Conservation (phyloP, 306 rosid genomes). For the Begonia fuchsioides region DNA sequence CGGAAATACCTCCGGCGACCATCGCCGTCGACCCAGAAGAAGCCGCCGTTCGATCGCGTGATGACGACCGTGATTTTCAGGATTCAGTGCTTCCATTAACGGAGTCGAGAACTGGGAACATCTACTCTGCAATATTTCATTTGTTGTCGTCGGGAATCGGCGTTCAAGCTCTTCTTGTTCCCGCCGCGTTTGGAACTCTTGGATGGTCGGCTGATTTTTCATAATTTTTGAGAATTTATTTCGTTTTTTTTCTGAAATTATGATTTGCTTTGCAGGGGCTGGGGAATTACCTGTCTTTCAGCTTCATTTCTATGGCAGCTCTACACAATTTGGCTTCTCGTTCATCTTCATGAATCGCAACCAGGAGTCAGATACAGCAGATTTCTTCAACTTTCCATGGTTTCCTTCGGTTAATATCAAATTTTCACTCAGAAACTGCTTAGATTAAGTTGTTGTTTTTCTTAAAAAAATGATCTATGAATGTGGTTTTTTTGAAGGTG, state of each 20-base stretch:
- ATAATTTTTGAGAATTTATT: background rate
- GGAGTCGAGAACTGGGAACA: conserved; percentile 47
- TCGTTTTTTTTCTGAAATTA: no score
- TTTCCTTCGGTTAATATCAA: conserved; percentile 45
- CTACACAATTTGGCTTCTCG: conserved; percentile 55
- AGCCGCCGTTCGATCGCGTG: no score
- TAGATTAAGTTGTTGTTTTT: background rate
- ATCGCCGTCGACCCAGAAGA: background rate
- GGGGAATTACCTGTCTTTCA: conserved; percentile 39
- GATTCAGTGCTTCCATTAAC: conserved; percentile 88
- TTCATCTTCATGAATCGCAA: conserved; percentile 58
- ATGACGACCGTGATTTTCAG: conserved; percentile 33
- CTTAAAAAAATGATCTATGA: no score
- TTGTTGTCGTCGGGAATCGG: conserved; percentile 51
- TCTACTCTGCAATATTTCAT: conserved; percentile 59
- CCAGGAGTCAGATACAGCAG: conserved; percentile 57
- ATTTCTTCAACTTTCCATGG: conserved; percentile 55
- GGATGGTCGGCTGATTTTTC: conserved; percentile 30
- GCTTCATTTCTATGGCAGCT: conserved; percentile 53
- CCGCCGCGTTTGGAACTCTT: conserved; percentile 42
- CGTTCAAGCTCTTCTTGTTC: conserved; percentile 59
- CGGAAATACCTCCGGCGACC: background rate
- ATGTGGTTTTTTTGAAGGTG: conserved; percentile 35
- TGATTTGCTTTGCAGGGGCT: conserved; percentile 28
- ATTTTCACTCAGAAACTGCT: background rate